A percentile compares a stretch with the other conserved stretches of the same genome.
These are phyloP conservation scores for Trypanosoma lewisi DNA, from an alignment of 208 protist genomes.

Conservation along the genomic window DNA sequence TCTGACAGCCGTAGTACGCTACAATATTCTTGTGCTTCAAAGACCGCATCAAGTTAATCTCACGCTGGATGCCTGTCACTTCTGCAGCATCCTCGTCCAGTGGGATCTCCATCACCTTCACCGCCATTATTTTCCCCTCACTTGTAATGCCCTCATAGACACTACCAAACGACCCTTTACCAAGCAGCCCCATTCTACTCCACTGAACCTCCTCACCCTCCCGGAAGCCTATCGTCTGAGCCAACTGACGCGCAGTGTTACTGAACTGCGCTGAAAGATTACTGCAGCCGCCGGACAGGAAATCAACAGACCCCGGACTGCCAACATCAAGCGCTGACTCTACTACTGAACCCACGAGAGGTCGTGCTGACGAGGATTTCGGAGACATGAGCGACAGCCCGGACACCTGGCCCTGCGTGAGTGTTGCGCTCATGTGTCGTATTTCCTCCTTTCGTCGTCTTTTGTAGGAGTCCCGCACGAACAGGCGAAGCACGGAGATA, in stretches of 20 bases:
- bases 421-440: neutral
- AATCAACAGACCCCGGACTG: neutral
- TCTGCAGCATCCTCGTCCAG: conserved; percentile 55
- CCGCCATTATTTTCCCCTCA: conserved; percentile 81
- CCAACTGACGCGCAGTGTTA: conserved; percentile 29
- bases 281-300: neutral
- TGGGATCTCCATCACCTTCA: conserved; percentile 88
- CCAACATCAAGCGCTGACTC: neutral
- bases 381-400: too few species aligned
- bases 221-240: conserved; percentile 36
- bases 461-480: conserved; percentile 72
- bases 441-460: conserved; percentile 28
- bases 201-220: conserved; percentile 64
- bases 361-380: too few species aligned
- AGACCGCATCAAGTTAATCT: conserved; percentile 87
- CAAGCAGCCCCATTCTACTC: conserved; percentile 73
- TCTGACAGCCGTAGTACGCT: conserved; percentile 88
- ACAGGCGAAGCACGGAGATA: conserved; percentile 64
- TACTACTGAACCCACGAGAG: too few species aligned
- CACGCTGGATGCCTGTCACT: conserved; percentile 51
- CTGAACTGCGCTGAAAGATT: conserved; percentile 36
- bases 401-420: neutral
- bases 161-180: conserved; percentile 83
- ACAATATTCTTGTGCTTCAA: conserved; percentile 89
- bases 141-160: conserved; percentile 89